Percentiles rank a stretch among this genome's conserved stretches.
Evolutionary conservation across 495 filamentous ascomycete species (phyloP).

Genomic region (Xylaria grammica): DNA sequence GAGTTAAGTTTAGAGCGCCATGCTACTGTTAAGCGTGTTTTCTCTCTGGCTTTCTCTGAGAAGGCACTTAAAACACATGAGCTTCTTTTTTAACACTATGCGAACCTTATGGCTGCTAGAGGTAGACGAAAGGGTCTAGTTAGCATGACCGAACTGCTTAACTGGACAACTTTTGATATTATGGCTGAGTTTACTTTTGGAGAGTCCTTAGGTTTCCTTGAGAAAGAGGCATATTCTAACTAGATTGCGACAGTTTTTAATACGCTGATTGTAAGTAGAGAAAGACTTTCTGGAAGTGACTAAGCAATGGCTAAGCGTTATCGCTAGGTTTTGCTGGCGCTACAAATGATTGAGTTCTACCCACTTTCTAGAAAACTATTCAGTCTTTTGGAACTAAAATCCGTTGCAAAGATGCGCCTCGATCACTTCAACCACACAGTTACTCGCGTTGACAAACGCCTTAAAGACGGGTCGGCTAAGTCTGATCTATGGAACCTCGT

Average conservation of each 20-base stretch:
- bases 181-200: constrained; percentile 57
- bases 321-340: constrained; percentile 3
- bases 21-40: constrained; percentile 38
- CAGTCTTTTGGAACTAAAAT: constrained; percentile 7
- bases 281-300: background rate
- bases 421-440: constrained; percentile 22
- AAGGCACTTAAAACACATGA: constrained; percentile 52
- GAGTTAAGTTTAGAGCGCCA: constrained; percentile 25
- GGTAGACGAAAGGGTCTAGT: constrained; percentile 1
- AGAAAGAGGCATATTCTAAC: constrained; percentile 13
- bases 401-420: constrained; percentile 12
- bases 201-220: constrained; percentile 50
- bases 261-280: constrained; percentile 10
- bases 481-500: constrained; percentile 21
- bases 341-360: constrained; percentile 20
- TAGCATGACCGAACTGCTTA: constrained; percentile 41
- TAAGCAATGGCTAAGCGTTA: background rate
- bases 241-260: constrained; percentile 23
- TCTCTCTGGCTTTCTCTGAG: constrained; percentile 55
- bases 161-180: constrained; percentile 54
- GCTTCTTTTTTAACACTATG: constrained; percentile 45
- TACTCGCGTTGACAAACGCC: constrained; percentile 14
- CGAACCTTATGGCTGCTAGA: constrained; percentile 43
- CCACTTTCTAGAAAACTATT: constrained; percentile 7
- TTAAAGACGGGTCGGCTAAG: constrained; percentile 9